These are phyloP conservation scores for Neophaeococcomyces mojaviensis DNA, from an alignment of 2,329 filamentous ascomycete genomes.

Conservation along the genomic window DNA sequence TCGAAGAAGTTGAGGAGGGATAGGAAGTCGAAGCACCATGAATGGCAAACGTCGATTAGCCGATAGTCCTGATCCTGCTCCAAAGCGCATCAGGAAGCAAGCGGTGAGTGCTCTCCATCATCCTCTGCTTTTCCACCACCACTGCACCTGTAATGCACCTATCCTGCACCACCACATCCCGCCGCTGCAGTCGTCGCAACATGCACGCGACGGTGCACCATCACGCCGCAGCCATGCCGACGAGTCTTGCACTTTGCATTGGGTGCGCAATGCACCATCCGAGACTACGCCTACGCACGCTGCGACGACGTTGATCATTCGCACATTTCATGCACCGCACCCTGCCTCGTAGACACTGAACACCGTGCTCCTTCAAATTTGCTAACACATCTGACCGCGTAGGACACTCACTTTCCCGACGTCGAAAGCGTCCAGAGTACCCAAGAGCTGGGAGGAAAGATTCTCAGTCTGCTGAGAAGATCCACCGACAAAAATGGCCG, in stretches of 20 bases:
- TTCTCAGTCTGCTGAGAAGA: slow-evolving; percentile 66
- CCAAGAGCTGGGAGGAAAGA: slow-evolving; percentile 61
- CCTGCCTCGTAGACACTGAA: background rate
- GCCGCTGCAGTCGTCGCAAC: background rate
- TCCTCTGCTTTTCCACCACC: slow-evolving; percentile 9
- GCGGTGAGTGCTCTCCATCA: slow-evolving; percentile 20
- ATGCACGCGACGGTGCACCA: background rate
- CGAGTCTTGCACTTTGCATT: background rate
- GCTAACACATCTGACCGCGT: slow-evolving; percentile 10
- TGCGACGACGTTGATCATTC: background rate
- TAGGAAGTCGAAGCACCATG: slow-evolving; percentile 3
- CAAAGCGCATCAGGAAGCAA: slow-evolving; percentile 38
- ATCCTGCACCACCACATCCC: slow-evolving; percentile 3
- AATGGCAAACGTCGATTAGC: slow-evolving; percentile 49
- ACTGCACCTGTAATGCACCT: slow-evolving; percentile 10
- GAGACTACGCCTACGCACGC: background rate
- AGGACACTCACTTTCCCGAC: slow-evolving; percentile 24
- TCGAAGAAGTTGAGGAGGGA: slow-evolving; percentile 1
- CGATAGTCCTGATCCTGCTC: slow-evolving; percentile 41
- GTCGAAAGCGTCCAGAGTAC: slow-evolving; percentile 60
- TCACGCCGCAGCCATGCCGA: background rate
- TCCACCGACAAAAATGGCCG: slow-evolving; percentile 78
- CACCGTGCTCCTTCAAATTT: background rate
- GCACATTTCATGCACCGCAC: background rate
- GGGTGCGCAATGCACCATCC: background rate